These are phyloP conservation scores for Flaveria bidentis DNA, from an alignment of 129 eudicot species.

Conservation along the genomic window DNA sequence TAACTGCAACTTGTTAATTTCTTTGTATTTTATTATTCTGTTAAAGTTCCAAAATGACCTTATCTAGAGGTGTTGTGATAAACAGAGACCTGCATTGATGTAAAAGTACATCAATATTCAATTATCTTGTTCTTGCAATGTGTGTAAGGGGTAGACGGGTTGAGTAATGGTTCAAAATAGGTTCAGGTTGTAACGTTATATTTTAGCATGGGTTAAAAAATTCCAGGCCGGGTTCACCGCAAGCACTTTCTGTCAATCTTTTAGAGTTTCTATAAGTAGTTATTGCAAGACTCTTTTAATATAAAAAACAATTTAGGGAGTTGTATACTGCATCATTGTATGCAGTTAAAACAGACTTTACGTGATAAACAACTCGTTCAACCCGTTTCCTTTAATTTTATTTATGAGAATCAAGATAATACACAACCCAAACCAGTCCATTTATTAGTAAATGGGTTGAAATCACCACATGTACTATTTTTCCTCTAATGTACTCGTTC, in stretches of 20 bases:
- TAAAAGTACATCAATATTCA: too few relatives aligned
- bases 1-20: too few relatives aligned
- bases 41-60: too few relatives aligned
- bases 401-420: neutral
- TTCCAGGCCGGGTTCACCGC: neutral
- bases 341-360: neutral
- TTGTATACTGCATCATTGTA: neutral
- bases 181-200: neutral
- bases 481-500: neutral
- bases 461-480: neutral
- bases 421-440: neutral
- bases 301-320: neutral
- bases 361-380: neutral
- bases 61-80: too few relatives aligned
- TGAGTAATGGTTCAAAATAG: neutral
- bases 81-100: too few relatives aligned
- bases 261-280: neutral
- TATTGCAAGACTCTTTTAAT: neutral
- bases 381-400: neutral
- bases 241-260: neutral
- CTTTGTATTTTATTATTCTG: too few relatives aligned
- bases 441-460: neutral
- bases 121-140: too few relatives aligned
- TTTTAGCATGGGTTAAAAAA: neutral
- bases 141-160: too few relatives aligned